Base-by-base conservation (phyloP, 2,329 filamentous ascomycete species). In the Drechslerella coelobrocha region DNA sequence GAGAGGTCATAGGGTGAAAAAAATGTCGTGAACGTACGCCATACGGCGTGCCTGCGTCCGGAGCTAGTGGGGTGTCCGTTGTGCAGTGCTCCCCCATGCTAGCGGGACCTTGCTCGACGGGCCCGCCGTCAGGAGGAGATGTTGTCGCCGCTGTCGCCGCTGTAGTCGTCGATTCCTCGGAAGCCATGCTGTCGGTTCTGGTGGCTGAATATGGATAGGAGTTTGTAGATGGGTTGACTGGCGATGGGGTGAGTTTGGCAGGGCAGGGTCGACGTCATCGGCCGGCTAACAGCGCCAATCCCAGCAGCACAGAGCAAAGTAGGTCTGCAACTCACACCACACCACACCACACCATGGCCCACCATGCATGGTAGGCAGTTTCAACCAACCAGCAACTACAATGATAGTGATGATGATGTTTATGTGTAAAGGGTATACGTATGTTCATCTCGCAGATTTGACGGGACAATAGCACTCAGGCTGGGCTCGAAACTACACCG, bases 31-130 rank as follows among this genome's bases (percentile, higher is more conserved):
- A 37, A 61, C 53, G 9, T 66, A 65, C 61, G 27, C 61, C 60
- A 39, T 72, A 66, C 14, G 61, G 68, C 5, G 61, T 66, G 19
- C 68, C 69, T 17, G 69, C 69, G 23, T 56, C 73, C 72, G 31
- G 48, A 63, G 73, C 63, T 55, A 76, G 61, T 10, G 73, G 75
- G 50, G 69, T 59, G 66, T 75, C 72, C 24, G 71, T 75, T 9
- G 72, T 73, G 62, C 75, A 76, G 48, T 76, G 74, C 47, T 75
- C 74, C 17, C 74, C 69, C 62, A 76, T 73, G 39, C 43, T 61
- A 47, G 51, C 41, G 12, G 48, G 62, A 10, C 48, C 62, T 17
- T 68, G 54, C 21, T 48, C 56, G 7, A 65, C 68, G 27, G 27
- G 60, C 10, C 61, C 60, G 17, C 54, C 68, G 12, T 57, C 54